phyloP scores from a whole-genome alignment of 805 yeast genomes.

The Saccharomycopsis sp. region DNA sequence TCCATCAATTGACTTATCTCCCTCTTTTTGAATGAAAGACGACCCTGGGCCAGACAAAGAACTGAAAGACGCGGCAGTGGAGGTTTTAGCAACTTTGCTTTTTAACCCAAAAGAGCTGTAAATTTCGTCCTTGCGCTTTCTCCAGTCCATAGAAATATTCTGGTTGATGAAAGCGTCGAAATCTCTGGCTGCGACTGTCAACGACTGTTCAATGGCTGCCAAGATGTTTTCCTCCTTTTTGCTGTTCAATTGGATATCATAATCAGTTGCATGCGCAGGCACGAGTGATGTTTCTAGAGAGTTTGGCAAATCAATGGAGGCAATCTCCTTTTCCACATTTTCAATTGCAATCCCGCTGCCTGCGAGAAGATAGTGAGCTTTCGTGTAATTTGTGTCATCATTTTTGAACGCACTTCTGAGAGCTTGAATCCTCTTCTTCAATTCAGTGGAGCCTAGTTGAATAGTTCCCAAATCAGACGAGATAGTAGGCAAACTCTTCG shows the following conservation, averaged over 20 bases:
- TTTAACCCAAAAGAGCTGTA: constrained; percentile 57
- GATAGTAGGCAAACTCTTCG: constrained; percentile 62
- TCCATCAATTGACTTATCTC: not conserved
- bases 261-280: constrained; percentile 30
- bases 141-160: constrained; percentile 80
- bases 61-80: constrained; percentile 6
- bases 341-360: constrained; percentile 85
- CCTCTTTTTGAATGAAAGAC: not conserved
- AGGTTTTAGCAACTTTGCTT: constrained; percentile 2
- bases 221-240: constrained; percentile 80
- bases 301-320: constrained; percentile 29
- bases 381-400: constrained; percentile 42
- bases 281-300: constrained; percentile 17
- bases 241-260: constrained; percentile 56
- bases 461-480: constrained; percentile 70
- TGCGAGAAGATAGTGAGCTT: constrained; percentile 83
- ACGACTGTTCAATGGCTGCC: constrained; percentile 74
- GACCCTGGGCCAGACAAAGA: not conserved
- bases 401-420: constrained; percentile 41
- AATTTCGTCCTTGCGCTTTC: constrained; percentile 63
- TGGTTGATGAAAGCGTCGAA: constrained; percentile 72
- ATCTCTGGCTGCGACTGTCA: constrained; percentile 67
- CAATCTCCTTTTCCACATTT: constrained; percentile 57
- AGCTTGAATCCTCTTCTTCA: constrained; percentile 58
- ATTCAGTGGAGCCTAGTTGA: constrained; percentile 72